Evolutionary conservation across 2,329 filamentous ascomycete genomes (phyloP), one percentile per base, ranked within the genome.

Genomic region (Nothopassalora personata): DNA sequence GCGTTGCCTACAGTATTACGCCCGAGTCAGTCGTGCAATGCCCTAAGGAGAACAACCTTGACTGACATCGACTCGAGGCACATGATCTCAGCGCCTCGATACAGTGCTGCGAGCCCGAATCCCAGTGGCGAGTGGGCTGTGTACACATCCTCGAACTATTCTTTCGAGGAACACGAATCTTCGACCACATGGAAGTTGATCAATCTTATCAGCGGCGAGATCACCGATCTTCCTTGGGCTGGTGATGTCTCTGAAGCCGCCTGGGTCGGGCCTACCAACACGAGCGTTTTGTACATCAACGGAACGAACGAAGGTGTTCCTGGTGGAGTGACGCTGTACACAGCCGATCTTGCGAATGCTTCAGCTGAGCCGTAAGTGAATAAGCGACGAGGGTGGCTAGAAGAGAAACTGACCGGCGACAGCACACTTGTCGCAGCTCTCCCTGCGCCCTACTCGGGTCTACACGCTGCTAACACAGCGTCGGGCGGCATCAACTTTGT

Each of bases 261-360:
- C 27, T 69, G 75, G 66, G 70, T 75, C 30, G 67, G 67, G 19
- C 57, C 59, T n/a, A 69, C 64, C n/a, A 58, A 65, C 54, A 69
- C 67, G 10, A 67, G 65, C 33, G 63, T 68, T 9, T 63, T 77
- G 10, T 69, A 69, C 52, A 23, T 68, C 47, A 68, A 67, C 48
- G 63, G 60, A 31, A 67, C 66, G 18, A 68, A 66, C 51, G 61
- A 64, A 10, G 52, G 63, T 15, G 55, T 64, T 5, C 60, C 63
- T 7, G 65, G 66, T 47, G 67, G 67, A 30, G 69, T 76, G 36
- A 75, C 73, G 45, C 59, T 77, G n/a, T 77, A 75, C 56, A 70
- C 70, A 8, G 73, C 72, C 19, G 74, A 76, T 58, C 54, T 69
- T 15, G 69, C 69, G 43, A 59, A 64, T 27, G 58, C 61, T 46